Conservation (phyloP, 2,329 filamentous ascomycete genomes). For the Ophiocordyceps camponoti-rufipedis region DNA sequence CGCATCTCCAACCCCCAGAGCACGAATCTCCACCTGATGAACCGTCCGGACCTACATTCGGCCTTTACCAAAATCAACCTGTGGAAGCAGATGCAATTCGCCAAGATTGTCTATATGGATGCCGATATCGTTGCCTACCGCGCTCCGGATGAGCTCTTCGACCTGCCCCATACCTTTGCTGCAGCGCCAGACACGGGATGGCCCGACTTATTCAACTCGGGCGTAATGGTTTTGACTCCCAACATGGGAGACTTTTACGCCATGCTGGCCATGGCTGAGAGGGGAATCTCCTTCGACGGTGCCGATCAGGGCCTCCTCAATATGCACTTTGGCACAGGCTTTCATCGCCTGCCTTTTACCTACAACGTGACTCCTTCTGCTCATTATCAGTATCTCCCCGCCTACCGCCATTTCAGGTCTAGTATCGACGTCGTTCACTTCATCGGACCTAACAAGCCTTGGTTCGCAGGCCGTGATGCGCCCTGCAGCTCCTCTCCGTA, state of each 20-base stretch:
- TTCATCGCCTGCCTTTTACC: slow-evolving; percentile 77
- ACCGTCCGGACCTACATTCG: slow-evolving; percentile 73
- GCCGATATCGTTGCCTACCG: slow-evolving; percentile 82
- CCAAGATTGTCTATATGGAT: slow-evolving; percentile 86
- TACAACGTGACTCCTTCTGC: slow-evolving; percentile 96
- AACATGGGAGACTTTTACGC: slow-evolving; percentile 79
- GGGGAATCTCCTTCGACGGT: slow-evolving; percentile 87
- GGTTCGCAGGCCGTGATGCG: slow-evolving; percentile 46
- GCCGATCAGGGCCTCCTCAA: slow-evolving; percentile 93
- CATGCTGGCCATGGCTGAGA: slow-evolving; percentile 63
- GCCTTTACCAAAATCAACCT: slow-evolving; percentile 94
- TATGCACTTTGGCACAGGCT: slow-evolving; percentile 73
- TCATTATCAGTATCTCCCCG: slow-evolving; percentile 93
- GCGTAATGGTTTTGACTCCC: slow-evolving; percentile 80
- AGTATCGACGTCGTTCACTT: slow-evolving; percentile 87
- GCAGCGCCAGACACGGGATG: slow-evolving; percentile 90
- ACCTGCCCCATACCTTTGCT: slow-evolving; percentile 37
- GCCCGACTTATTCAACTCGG: slow-evolving; percentile 97
- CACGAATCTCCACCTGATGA: slow-evolving; percentile 80
- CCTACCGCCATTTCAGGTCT: slow-evolving; percentile 82
- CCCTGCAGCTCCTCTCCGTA: slow-evolving; percentile 44
- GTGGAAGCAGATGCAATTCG: slow-evolving; percentile 81
- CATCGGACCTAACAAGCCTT: slow-evolving; percentile 83
- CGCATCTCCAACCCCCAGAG: slow-evolving; percentile 60
- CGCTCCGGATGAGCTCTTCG: slow-evolving; percentile 84